A percentile compares a stretch with the other conserved stretches of the same genome.
Conservation (phyloP, 148 eudicot species). For the Cornus suecica region DNA sequence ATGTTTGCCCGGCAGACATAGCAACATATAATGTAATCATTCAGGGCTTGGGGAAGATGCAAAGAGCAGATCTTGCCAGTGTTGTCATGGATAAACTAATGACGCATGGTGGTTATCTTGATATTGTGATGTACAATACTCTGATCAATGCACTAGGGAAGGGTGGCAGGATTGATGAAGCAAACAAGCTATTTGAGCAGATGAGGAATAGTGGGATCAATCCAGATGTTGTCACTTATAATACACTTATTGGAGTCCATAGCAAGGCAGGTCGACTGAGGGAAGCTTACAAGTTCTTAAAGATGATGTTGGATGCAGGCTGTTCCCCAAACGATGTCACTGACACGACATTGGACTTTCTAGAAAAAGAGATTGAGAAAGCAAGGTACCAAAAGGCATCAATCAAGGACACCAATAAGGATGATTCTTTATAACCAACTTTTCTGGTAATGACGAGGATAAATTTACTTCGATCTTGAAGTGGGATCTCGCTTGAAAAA, state of each 20-base stretch:
- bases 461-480: too few relatives aligned
- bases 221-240: slow-evolving; percentile 79
- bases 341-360: slow-evolving; percentile 67
- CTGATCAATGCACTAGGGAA: slow-evolving; percentile 77
- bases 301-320: slow-evolving; percentile 89
- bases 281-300: slow-evolving; percentile 66
- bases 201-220: slow-evolving; percentile 71
- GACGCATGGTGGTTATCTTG: slow-evolving; percentile 80
- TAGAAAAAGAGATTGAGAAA: slow-evolving; percentile 68
- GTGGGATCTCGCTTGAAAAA: too few relatives aligned
- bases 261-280: slow-evolving; percentile 57
- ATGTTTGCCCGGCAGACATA: slow-evolving; percentile 60
- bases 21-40: slow-evolving; percentile 74
- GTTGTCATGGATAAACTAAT: slow-evolving; percentile 57
- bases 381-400: slow-evolving; percentile 40
- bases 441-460: background rate
- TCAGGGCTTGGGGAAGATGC: slow-evolving; percentile 83
- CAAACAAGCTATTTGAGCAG: slow-evolving; percentile 57
- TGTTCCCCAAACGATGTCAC: slow-evolving; percentile 82
- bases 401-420: slow-evolving; percentile 23
- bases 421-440: slow-evolving; percentile 19
- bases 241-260: slow-evolving; percentile 75
- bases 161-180: slow-evolving; percentile 77
- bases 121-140: slow-evolving; percentile 89
- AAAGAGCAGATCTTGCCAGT: slow-evolving; percentile 68